Conservation (phyloP, 2,329 filamentous ascomycete species). For the Hymenoscyphus fraxineus region DNA sequence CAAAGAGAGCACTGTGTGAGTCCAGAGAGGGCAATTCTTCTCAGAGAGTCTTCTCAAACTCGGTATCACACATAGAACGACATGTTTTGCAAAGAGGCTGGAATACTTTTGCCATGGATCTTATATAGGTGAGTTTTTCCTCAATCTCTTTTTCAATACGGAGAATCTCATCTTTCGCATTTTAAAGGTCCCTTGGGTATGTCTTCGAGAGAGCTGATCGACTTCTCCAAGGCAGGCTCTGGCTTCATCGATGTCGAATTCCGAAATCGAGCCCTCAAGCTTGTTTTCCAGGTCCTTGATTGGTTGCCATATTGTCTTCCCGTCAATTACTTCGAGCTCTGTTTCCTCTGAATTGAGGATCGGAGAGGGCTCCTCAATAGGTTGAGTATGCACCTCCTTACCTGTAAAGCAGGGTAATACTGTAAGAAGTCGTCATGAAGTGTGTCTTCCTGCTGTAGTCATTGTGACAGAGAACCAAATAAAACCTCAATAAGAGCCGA, state of each 20-base stretch:
- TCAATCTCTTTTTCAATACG: neutral
- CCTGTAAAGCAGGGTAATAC: no score
- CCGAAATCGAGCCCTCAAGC: neutral
- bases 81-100: neutral
- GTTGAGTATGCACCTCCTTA: neutral
- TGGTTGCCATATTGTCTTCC: neutral
- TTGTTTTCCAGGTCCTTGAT: neutral
- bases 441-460: no score
- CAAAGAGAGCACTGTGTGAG: neutral
- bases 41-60: neutral
- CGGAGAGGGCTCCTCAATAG: neutral
- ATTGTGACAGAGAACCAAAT: no score
- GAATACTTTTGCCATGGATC: neutral
- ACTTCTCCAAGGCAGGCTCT: neutral
- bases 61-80: neutral
- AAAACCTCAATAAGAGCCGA: no score
- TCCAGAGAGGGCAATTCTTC: neutral
- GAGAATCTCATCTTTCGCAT: neutral
- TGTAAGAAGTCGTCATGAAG: no score
- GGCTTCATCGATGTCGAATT: neutral
- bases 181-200: neutral
- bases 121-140: neutral
- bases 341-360: no score
- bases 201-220: neutral
- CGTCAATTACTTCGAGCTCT: neutral